A percentile compares a stretch with the other conserved stretches of the same genome.
Evolutionary conservation across 2,329 filamentous ascomycete genomes (phyloP).

Genomic region (Ophiostoma tasmaniense): DNA sequence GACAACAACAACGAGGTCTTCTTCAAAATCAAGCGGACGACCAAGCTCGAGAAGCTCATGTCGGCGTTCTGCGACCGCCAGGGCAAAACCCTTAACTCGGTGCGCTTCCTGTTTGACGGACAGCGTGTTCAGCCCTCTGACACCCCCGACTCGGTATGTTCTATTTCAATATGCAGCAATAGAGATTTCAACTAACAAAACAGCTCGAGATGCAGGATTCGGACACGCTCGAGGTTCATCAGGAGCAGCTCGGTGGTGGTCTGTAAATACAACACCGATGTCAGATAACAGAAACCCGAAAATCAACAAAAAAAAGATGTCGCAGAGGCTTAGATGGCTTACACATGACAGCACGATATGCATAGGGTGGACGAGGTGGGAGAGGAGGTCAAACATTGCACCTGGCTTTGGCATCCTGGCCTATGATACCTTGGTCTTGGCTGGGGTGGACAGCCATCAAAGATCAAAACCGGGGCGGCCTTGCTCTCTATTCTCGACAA

Average conservation of each 20-base stretch:
- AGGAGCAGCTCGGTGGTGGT: slow-evolving; percentile 88
- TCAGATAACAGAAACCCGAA: not conserved
- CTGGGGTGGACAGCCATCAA: not conserved
- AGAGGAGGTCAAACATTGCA: not conserved
- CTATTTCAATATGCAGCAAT: no score
- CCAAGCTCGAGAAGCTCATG: slow-evolving; percentile 96
- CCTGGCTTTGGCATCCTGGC: not conserved
- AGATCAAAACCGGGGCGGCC: not conserved
- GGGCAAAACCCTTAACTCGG: slow-evolving; percentile 74
- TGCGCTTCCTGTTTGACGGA: slow-evolving; percentile 95
- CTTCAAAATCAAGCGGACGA: slow-evolving; percentile 98
- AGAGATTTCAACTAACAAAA: not conserved
- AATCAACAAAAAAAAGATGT: not conserved
- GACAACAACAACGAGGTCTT: slow-evolving; percentile 99
- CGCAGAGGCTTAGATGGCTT: not conserved
- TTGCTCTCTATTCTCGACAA: not conserved
- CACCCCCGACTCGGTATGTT: slow-evolving; percentile 78
- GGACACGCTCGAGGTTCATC: slow-evolving; percentile 92
- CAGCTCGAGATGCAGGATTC: slow-evolving; percentile 96
- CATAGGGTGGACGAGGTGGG: not conserved
- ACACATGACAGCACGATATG: not conserved
- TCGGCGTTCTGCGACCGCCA: slow-evolving; percentile 94
- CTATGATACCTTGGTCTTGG: not conserved
- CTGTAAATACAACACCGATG: not conserved
- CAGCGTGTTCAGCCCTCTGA: slow-evolving; percentile 81